Evolutionary conservation across 192 early-diverging fungal genomes (phyloP), one percentile per base, ranked within the genome.

Genomic region (Podila clonocystis): DNA sequence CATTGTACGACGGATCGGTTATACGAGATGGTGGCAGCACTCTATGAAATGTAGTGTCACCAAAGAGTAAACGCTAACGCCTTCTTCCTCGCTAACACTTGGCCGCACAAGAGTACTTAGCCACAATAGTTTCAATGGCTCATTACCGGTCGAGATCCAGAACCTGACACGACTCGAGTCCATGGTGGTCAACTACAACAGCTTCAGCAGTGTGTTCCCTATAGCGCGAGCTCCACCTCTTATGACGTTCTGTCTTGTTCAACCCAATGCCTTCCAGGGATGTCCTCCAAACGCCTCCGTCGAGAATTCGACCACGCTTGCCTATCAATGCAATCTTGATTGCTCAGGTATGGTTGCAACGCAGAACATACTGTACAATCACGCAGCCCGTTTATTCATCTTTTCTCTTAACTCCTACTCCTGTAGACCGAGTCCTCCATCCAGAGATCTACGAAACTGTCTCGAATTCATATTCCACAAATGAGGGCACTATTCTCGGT

Each of bases 261-360:
- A 70, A 64, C 74, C 67, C n/a, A 70, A 77, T 33, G 22, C 34
- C 9, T 70, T 77, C 63, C 31, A 62, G 6, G 24, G 24, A 2
- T 77, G 68, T n/a, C 74, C 74, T 0, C 28, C 59, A 12, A 78
- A 67, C 52, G 63, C 49, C 13, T 67, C 76, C 0, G 50, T 68
- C 19, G 76, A 72, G 28, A 68, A 49, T 1, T 41, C 59, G 2
- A 67, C 48, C 20, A 68, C 76, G 1, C 38, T 79, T 36, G 70
- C 76, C 3, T 72, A 79, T 59, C 76, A 67, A 33, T 78, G 75
- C 28, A 77, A 76, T 26, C 62, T 76, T 15, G 74, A 65, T 31
- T 74, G 73, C 31, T 58, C 57, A 62, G 72, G 72, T 74, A 74
- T 15, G 2, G 41, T 45, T 45, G 3, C 11, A 12, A 45, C 41